Evolutionary conservation across 345 rosid species (phyloP), one percentile per base, ranked within the genome.

Genomic region (Acer saccharum): DNA sequence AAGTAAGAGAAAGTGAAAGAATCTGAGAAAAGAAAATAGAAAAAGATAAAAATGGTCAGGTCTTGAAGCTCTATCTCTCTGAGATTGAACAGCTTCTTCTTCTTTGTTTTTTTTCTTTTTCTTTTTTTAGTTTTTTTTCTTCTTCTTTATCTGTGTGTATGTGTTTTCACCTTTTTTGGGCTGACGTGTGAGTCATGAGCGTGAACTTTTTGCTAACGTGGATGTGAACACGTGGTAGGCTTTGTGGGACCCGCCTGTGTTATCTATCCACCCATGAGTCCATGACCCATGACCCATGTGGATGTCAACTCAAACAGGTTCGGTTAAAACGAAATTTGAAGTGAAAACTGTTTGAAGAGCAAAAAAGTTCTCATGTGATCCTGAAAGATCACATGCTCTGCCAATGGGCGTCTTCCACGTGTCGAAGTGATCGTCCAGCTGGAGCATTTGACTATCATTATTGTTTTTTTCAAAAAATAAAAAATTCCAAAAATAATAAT

Each of bases 131-230:
- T 41, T 43, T 43, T 43, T 43, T 43, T 3, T 69, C 52, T 18
- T 77, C 69, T 27, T 79, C 71, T 72, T 66, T 68, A 23, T 81
- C 61, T 58, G 17, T 73, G 35, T 50, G 69, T 55, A 10, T 67
- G 46, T 41, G 17, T 20, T n/a, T 25, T 12, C n/a, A 8, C 20
- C 50, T 74, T 76, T 79, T 74, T 71, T 68, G 57, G 13, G 80
- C 74, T 80, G 86, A 85, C 87, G 81, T 88, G 90, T 73, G 21
- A 66, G 72, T 25, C 4, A 1, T 20, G 27, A 46, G 82, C 6
- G 78, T 76, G 80, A 79, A 84, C 87, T 82, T 88, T 86, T 80
- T 83, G 80, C 76, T 76, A 84, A 85, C 86, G 79, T 88, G 87
- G 87, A 63, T 10, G 44, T 71, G 27, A 14, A 74, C 74, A 80